Evolutionary conservation across 2,329 filamentous ascomycete genomes (phyloP), one percentile per base, ranked within the genome.

Genomic region (Dactylellina sp.): DNA sequence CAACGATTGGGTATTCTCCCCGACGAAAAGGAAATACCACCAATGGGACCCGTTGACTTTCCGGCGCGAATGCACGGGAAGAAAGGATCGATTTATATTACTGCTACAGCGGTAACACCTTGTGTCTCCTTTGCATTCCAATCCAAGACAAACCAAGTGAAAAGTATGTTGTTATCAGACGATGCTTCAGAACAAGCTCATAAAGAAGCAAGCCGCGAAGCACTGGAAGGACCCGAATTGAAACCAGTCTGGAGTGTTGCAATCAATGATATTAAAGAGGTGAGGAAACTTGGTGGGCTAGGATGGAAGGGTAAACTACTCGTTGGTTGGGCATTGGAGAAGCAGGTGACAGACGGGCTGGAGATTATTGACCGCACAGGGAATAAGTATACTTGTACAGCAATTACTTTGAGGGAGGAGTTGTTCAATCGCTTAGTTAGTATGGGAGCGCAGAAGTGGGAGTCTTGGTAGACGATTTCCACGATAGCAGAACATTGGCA

Each of bases 251-350:
- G 91, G 86, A 89, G 86, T 4, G 83, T 95, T 0, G 85, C 90
- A 0, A 85, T 95, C 2, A 84, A 84, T 0, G 89, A 94, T 14
- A 89, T 96, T 49, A 82, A 80, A 56, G 91, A 93, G 80, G 79
- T 96, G 60, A 90, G 88, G 80, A 96, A 96, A 81, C 83, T 93
- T 1, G 91, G 92, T 2, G 92, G 92, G 0, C 84, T 93, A 37
- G 91, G 91, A 0, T 96, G 91, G 91, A 96, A 95, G 81, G 88
- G 88, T 0, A 94, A 92, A 82, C 82, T 95, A 55, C 85, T 95
- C 1, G 90, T 95, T 0, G 91, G 91, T 0, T 92, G 92, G 91
- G 89, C 90, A 0, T 85, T 92, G 78, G 86, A 88, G 0, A 85
- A 88, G 52, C 88, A 93, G 80, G 87, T 95, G 28, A 87, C 89